Evolutionary conservation across 2,329 filamentous ascomycete species (phyloP), one percentile per base, ranked within the genome.

Genomic region (Colletotrichum agaves): DNA sequence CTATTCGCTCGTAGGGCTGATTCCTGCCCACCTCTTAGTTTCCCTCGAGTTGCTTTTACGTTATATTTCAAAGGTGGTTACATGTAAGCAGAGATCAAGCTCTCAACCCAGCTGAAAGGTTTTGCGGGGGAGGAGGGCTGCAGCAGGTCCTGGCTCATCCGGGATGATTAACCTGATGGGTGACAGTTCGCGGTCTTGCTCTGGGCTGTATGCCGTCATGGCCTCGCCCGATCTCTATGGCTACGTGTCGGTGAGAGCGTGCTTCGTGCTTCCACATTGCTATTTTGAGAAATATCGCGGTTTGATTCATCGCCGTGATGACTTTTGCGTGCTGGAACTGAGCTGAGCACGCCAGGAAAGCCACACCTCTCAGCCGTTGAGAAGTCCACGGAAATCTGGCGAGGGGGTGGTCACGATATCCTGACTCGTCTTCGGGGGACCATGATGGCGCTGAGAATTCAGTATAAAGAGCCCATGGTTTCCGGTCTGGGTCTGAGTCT

Each of bases 221-320:
- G 10, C 13, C 10, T 12, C 47, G 52, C 19, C 21, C 21, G 37
- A 19, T 41, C 15, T 43, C n/a, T 11, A 19, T 4, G 47, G 52
- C 19, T 43, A 8, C 2, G 21, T 21, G 17, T 19, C 23, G 7
- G 61, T 35, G 44, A 63, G 44, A 37, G 27, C 31, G n/a, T 53
- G 47, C 12, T 21, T 13, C 46, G n/a, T 47, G n/a, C 19, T 39
- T 33, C 55, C 31, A 15, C 19, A 52, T 31, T 64, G 46, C 46
- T 64, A 64, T 64, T 61, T 64, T 33, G 59, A 63, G 63, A 56
- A 10, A 17, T 4, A n/a, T 44, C 12, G 12, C 8, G 33, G 4
- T 15, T 1, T 53, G 21, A 4, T 10, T 3, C 7, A 2, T 43
- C 5, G 6, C 15, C 37, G 8, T 13, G 43, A 19, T 49, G 44